Conservation (phyloP, 176 grass and related monocot genomes). For the Carex pumila region DNA sequence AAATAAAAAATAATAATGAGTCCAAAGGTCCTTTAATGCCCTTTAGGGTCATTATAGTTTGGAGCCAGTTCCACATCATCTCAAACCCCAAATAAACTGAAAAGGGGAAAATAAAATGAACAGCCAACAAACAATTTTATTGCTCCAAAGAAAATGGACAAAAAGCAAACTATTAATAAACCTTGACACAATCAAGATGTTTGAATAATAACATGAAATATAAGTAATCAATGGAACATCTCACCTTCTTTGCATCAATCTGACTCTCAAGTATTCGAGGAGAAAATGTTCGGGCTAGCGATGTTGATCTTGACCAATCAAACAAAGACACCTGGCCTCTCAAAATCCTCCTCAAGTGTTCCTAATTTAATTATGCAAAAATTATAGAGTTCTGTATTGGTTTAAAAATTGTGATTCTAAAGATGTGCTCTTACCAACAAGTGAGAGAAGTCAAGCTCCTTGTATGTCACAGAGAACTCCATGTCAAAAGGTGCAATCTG, state of each 20-base stretch:
- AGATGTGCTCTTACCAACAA: constrained; percentile 56
- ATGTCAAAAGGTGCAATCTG: constrained; percentile 93
- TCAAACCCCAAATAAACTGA: background rate
- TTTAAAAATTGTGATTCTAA: constrained; percentile 4
- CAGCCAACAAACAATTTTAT: background rate
- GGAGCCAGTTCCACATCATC: background rate
- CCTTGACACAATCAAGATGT: background rate
- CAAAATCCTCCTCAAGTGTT: constrained; percentile 97
- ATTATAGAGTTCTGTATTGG: constrained; percentile 11
- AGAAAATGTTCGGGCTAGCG: constrained; percentile 81
- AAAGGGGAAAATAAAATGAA: background rate
- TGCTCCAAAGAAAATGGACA: background rate
- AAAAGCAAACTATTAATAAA: background rate
- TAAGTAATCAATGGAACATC: background rate
- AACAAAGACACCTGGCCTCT: constrained; percentile 94
- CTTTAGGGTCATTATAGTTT: background rate
- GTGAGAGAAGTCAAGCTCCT: constrained; percentile 99
- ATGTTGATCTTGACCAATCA: constrained; percentile 96
- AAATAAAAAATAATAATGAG: background rate
- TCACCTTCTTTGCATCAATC: constrained; percentile 93
- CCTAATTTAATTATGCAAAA: constrained; percentile 44
- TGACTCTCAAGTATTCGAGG: constrained; percentile 83
- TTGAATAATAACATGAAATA: background rate
- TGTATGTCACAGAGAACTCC: constrained; percentile 90
- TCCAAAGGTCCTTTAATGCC: background rate